Conservation (phyloP, 2,329 filamentous ascomycete species). For the Teratosphaeriaceae sp. region DNA sequence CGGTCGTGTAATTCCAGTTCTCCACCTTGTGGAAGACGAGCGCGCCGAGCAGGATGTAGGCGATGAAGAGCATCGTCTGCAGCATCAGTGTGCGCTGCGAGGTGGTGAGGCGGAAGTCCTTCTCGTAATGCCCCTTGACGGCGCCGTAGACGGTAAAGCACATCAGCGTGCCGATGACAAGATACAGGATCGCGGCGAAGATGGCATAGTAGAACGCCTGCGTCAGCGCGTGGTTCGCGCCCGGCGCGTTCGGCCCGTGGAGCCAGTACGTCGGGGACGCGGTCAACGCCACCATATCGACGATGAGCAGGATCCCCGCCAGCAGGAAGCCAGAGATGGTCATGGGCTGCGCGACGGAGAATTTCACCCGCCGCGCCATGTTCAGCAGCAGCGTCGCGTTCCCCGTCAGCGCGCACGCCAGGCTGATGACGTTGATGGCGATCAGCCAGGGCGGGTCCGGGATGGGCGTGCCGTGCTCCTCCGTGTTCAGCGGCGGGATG, state of each 20-base stretch:
- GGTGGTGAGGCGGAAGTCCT: conserved; percentile 49
- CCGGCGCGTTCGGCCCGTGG: conserved; percentile 26
- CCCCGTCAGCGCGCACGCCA: conserved; percentile 47
- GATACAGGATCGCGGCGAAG: conserved; percentile 51
- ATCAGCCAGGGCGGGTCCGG: conserved; percentile 48
- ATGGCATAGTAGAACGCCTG: conserved; percentile 56
- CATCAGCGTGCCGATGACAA: conserved; percentile 50
- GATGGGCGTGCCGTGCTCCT: conserved; percentile 40
- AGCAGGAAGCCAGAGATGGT: conserved; percentile 54
- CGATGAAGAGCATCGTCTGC: conserved; percentile 45
- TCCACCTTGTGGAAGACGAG: conserved; percentile 44
- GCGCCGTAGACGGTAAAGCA: conserved; percentile 51
- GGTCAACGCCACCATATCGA: conserved; percentile 42
- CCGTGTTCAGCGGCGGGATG: conserved; percentile 39
- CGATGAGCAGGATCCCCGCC: conserved; percentile 48
- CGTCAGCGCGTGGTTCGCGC: conserved; percentile 39
- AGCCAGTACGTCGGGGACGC: conserved; percentile 39
- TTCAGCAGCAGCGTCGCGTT: conserved; percentile 52
- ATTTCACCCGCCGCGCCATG: conserved; percentile 51
- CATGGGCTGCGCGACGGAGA: conserved; percentile 52
- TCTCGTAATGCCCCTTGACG: conserved; percentile 45
- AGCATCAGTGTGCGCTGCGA: conserved; percentile 52
- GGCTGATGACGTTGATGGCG: conserved; percentile 50
- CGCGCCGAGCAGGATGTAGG: conserved; percentile 43
- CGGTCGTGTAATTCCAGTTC: conserved; percentile 47